phyloP scores from a whole-genome alignment of 1,284 basidiomycete species.

The Fomitopsis betulina region DNA sequence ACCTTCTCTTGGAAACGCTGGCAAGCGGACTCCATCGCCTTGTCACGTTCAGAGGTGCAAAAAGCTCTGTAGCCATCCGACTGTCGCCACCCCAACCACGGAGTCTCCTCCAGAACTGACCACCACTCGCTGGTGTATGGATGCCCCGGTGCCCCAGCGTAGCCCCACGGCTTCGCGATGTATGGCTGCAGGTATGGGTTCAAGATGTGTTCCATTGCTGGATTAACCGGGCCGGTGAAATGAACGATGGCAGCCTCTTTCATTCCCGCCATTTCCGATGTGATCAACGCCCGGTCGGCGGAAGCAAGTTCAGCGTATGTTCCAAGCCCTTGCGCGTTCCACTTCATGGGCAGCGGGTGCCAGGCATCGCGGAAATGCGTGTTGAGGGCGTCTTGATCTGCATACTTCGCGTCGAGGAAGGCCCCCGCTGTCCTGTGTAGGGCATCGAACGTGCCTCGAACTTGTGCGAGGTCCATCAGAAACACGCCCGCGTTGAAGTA shows the following conservation, averaged over 20 bases:
- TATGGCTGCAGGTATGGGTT: conserved; percentile 50
- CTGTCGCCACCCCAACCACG: conserved; percentile 35
- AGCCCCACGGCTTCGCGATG: conserved; percentile 56
- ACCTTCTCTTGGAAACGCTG: conserved; percentile 6
- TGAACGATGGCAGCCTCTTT: conserved; percentile 45
- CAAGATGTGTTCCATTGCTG: conserved; percentile 37
- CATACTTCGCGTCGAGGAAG: conserved; percentile 29
- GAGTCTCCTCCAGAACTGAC: conserved; percentile 35
- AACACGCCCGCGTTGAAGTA: conserved; percentile 59
- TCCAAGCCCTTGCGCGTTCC: conserved; percentile 56
- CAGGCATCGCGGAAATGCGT: conserved; percentile 39
- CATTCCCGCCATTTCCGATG: conserved; percentile 28
- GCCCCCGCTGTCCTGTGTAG: conserved; percentile 24
- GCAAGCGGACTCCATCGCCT: conserved; percentile 9
- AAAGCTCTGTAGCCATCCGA: conserved; percentile 23
- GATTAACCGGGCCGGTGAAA: conserved; percentile 54
- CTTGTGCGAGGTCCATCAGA: conserved; percentile 41
- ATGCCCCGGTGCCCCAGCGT: conserved; percentile 46
- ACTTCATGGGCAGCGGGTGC: conserved; percentile 35
- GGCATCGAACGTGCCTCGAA: conserved; percentile 24
- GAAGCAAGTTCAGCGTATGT: conserved; percentile 41
- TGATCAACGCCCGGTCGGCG: conserved; percentile 30
- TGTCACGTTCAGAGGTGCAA: conserved; percentile 15
- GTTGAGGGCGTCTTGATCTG: conserved; percentile 52
- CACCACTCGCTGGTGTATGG: conserved; percentile 50